Percentiles rank a stretch among this genome's conserved stretches.
These are phyloP conservation scores for Roridomyces roridus DNA, from an alignment of 768 basidiomycete species.

Conservation along the genomic window DNA sequence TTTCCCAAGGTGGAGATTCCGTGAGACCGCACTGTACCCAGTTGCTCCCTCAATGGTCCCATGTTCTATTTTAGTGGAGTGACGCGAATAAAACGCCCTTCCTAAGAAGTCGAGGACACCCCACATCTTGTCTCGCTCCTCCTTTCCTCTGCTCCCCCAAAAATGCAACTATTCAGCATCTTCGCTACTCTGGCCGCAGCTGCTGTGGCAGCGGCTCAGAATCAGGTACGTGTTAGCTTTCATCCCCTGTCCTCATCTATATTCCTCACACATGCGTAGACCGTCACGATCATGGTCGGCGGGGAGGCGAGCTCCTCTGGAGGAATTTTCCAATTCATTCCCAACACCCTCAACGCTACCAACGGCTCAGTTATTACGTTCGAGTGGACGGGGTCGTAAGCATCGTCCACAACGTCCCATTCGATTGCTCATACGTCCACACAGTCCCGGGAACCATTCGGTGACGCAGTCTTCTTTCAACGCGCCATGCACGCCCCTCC, in stretches of 20 bases:
- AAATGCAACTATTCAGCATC: conserved; percentile 8
- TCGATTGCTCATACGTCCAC: background rate
- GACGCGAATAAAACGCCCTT: too few relatives aligned
- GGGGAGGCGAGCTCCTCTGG: conserved; percentile 31
- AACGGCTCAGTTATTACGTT: conserved; percentile 57
- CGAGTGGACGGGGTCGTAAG: conserved; percentile 52
- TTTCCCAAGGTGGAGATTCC: too few relatives aligned
- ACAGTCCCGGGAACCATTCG: conserved; percentile 59
- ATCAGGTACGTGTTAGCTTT: conserved; percentile 9
- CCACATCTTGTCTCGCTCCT: background rate
- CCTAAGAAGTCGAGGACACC: too few relatives aligned
- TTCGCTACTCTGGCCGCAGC: conserved; percentile 7
- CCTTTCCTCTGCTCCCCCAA: background rate
- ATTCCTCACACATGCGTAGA: background rate
- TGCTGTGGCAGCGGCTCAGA: conserved; percentile 19
- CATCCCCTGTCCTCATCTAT: background rate
- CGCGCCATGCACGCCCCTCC: conserved; percentile 49
- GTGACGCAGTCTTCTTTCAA: conserved; percentile 57
- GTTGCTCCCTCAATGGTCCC: too few relatives aligned
- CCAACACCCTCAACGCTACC: conserved; percentile 45
- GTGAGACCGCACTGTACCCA: too few relatives aligned
- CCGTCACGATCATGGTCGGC: conserved; percentile 44
- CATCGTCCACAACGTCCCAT: background rate
- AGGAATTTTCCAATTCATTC: conserved; percentile 53
- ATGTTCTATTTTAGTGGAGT: too few relatives aligned